A percentile compares a stretch with the other conserved stretches of the same genome.
phyloP scores from a whole-genome alignment of 192 early-diverging fungal genomes.

The Spizellomyces sp. region DNA sequence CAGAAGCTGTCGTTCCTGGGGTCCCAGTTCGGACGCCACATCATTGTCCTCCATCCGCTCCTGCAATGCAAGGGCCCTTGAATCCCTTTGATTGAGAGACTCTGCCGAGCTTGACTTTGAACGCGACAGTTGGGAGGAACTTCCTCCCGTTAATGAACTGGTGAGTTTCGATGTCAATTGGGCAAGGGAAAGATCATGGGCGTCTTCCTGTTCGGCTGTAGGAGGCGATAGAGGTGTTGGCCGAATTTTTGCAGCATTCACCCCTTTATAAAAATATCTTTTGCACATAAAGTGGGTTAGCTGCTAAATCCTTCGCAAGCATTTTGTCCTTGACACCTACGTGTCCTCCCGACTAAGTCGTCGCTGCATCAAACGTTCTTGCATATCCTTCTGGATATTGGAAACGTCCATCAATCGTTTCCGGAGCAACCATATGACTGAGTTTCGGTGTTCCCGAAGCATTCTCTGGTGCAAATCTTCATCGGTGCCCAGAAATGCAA shows the following conservation, averaged over 20 bases:
- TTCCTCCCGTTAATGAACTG: not conserved
- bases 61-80: not conserved
- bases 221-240: not conserved
- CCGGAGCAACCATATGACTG: conserved; percentile 43
- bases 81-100: not conserved
- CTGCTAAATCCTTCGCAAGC: no score
- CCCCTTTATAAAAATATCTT: no score
- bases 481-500: not conserved
- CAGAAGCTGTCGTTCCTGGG: conserved; percentile 34
- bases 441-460: conserved; percentile 35
- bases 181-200: conserved; percentile 1
- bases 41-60: conserved; percentile 31
- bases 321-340: not conserved
- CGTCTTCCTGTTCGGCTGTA: not conserved
- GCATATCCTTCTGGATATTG: conserved; percentile 32
- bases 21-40: conserved; percentile 20
- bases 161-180: conserved; percentile 1
- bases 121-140: not conserved
- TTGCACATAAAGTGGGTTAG: no score
- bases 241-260: no score
- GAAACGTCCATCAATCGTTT: conserved; percentile 40
- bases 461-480: conserved; percentile 11
- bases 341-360: conserved; percentile 15
- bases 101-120: not conserved
- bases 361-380: conserved; percentile 33